A percentile compares a stretch with the other conserved stretches of the same genome.
phyloP scores from a whole-genome alignment of 768 basidiomycete species.

The Termitomyces sp. region DNA sequence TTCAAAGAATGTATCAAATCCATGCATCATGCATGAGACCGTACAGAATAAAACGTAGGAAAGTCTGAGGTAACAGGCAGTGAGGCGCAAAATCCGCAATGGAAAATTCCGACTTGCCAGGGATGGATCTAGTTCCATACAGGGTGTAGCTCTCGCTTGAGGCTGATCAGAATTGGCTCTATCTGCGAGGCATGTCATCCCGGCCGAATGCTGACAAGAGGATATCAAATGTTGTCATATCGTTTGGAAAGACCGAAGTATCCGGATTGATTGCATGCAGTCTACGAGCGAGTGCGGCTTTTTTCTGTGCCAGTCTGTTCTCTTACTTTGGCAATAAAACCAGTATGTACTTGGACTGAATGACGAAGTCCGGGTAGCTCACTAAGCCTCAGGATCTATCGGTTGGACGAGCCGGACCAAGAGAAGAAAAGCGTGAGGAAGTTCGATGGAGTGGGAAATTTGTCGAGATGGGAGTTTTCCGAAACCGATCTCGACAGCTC shows the following conservation, averaged over 20 bases:
- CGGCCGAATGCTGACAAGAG: neutral
- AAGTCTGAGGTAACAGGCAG: neutral
- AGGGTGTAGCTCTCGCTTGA: neutral
- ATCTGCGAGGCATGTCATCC: neutral
- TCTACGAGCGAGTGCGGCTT: neutral
- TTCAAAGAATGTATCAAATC: neutral
- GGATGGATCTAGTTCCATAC: neutral
- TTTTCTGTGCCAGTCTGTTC: neutral
- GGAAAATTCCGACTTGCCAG: neutral
- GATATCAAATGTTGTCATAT: slow-evolving; percentile 1
- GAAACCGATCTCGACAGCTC: slow-evolving; percentile 10
- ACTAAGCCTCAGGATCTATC: neutral
- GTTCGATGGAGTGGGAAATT: neutral
- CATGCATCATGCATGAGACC: neutral
- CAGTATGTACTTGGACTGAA: no score
- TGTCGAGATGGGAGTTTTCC: neutral
- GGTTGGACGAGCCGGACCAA: neutral
- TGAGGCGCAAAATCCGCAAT: slow-evolving; percentile 2
- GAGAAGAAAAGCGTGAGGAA: neutral
- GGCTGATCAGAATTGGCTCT: neutral
- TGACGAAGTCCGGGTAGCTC: neutral
- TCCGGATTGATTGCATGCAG: slow-evolving; percentile 1
- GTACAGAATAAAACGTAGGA: neutral
- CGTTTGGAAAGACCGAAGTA: slow-evolving; percentile 2
- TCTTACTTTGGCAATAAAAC: neutral